Evolutionary conservation across 1,284 basidiomycete species (phyloP), one percentile per base, ranked within the genome.

Genomic region (Trichosporon faecale): DNA sequence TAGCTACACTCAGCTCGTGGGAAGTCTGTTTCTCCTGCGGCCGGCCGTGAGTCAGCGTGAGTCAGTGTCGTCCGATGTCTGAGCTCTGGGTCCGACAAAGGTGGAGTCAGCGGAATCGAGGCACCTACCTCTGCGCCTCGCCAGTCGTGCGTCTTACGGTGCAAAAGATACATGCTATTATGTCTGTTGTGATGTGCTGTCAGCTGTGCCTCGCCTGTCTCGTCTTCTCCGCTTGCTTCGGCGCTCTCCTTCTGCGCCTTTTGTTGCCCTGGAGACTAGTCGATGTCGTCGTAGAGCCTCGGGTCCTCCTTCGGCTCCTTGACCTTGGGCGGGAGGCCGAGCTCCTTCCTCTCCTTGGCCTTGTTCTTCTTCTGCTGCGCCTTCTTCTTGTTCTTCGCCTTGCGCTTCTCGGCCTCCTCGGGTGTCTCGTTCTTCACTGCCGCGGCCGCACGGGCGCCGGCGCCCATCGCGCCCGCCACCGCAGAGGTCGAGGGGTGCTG

Each of bases 281-380:
- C 57, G 14, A 61, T 31, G 18, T 61, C 57, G 18, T 61, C 57
- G 31, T 61, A 61, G 3, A 61, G 57, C 57, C 8, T 31, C 29
- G 57, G 57, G 57, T 61, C 57, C 57, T 61, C 57, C 29, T 9
- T 31, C 27, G 57, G 57, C 57, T 61, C 57, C 57, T 61, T 61
- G 18, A n/a, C 16, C 27, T 61, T 61, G 57, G 57, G 57, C 57
- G 57, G 57, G 8, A 61, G 18, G 5, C 57, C 57, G 7, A 27
- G 27, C 27, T 61, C 57, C 27, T 31, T 29, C 16, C 57, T 29
- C 57, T 61, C 57, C 57, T 61, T 61, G 1, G 27, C 57, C 57
- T 61, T 61, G 29, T 29, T 31, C 57, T 61, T 61, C 57, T 61
- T 61, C 57, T 61, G 57, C 57, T n/a, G 29, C 57, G 57, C 57